Evolutionary conservation across 169 alveolate species (phyloP), one percentile per base, ranked within the genome.

Genomic region (Eimeria necatrix): DNA sequence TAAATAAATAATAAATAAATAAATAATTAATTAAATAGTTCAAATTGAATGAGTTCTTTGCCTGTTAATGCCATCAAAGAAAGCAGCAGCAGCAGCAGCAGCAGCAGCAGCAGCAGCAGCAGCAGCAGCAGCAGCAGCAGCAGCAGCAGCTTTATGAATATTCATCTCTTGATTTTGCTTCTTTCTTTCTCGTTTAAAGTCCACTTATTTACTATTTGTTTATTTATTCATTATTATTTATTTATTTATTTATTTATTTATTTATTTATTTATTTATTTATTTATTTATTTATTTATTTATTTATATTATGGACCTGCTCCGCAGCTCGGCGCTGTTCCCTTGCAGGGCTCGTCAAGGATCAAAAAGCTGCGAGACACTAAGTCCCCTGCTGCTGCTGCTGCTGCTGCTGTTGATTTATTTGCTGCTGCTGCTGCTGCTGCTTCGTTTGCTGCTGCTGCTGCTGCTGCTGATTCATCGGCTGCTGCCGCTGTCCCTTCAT

Each of bases 341-440:
- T 93, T 93, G 93, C 95, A 93, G 32, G 95, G 95, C 41, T 93
- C 95, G 26, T 93, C 95, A n/a, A 93, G 20, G 49, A 83, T 93
- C 46, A 93, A 61, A 64, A 93, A 93, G 76, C 76, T 64, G 8
- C 76, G 14, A 5, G 76, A 10, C 8, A 20, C 64, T 9, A 56
- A 8, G 8, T 56, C 64, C 8, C 20, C 14, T 56, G 64, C 64
- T 56, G 64, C 64, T 56, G 64, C 64, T 56, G 64, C 20, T 56
- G 64, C 64, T 56, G 64, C 64, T 56, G 64, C 20, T 14, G 64
- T 14, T 56, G 64, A 9, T 56, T 8, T 14, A 9, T 8, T 14
- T 56, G 64, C 20, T 56, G 64, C 64, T 56, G 64, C 64, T 56
- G 64, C 64, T 56, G 64, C 20, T 56, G 64, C 64, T 56, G 64